Evolutionary conservation across 2,329 filamentous ascomycete species (phyloP), one percentile per base, ranked within the genome.

Genomic region (Cladosporium sp.): DNA sequence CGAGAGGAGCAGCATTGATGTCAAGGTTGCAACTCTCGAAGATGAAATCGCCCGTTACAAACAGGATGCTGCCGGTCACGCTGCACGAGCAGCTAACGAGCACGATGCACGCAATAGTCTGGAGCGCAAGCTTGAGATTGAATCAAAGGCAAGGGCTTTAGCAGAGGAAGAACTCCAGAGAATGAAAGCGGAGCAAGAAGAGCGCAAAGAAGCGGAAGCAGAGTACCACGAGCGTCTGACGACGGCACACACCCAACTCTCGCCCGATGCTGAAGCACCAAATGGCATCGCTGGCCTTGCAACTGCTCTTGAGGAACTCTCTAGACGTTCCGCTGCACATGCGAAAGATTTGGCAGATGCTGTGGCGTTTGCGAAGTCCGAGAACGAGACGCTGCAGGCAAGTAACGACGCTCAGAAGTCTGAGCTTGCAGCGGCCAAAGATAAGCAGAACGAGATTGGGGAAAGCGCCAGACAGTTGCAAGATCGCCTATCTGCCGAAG

Each of bases 1-100:
- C 70, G 91, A 95, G 72, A 91, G 89, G 73, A 87, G 86, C 4
- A 85, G 85, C 2, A 84, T 89, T 53, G 89, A 94, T 68, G 86
- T 90, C 56, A 88, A 84, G 66, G 81, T 93, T 35, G 87, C 87
- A 55, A 81, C 83, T 10, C 83, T 97, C 0, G 86, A 93, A 72
- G 81, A 85, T 18, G 91, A 97, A 71, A 79, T 96, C 18, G 87
- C 91, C 64, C 85, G 84, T 59, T 77, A 89, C 23, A 82, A 81
- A 56, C 76, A 76, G 46, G 79, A 80, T 56, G 79, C 81, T 33
- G 78, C 89, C 53, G 79, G 88, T n/a, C 85, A 84, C 72, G 83
- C 87, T 2, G 88, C 93, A 70, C 82, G 88, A 58, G 88, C 88
- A 58, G 80, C 83, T 1, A 79, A 89, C 49, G 79, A 88, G 28